phyloP scores from a whole-genome alignment of 2,329 filamentous ascomycete genomes.

The Arthrobotrys conoides region DNA sequence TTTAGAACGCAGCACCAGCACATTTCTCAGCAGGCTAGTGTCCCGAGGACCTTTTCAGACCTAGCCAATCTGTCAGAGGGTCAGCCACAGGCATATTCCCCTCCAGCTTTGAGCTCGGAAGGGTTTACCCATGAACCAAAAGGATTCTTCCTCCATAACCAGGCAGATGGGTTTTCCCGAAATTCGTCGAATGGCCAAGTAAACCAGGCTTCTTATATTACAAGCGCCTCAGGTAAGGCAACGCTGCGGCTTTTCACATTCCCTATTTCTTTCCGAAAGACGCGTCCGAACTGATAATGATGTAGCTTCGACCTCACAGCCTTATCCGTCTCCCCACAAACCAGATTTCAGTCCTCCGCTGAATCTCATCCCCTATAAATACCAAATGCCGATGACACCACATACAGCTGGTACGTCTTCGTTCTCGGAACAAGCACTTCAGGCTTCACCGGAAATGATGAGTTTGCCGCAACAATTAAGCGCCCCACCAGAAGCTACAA shows the following conservation, averaged over 20 bases:
- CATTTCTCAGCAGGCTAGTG: conserved; percentile 62
- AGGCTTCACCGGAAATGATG: conserved; percentile 61
- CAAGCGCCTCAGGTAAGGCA: conserved; percentile 62
- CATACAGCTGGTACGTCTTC: conserved; percentile 63
- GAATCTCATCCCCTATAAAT: conserved; percentile 64
- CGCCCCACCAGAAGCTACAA: conserved; percentile 63
- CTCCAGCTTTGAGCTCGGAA: conserved; percentile 62
- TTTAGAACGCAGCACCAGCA: conserved; percentile 60
- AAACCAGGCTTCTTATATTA: conserved; percentile 62
- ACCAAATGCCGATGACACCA: conserved; percentile 64
- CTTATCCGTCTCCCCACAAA: conserved; percentile 63
- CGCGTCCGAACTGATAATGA: conserved; percentile 53
- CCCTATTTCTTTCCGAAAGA: conserved; percentile 7
- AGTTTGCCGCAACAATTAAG: conserved; percentile 62
- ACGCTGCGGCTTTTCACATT: neutral
- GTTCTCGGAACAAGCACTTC: conserved; percentile 62
- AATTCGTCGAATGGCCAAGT: conserved; percentile 63
- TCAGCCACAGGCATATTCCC: conserved; percentile 63
- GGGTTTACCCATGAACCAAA: conserved; percentile 63
- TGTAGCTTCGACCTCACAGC: conserved; percentile 60
- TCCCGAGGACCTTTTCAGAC: conserved; percentile 62
- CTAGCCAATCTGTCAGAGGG: conserved; percentile 62
- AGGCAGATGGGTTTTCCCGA: conserved; percentile 63
- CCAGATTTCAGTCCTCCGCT: conserved; percentile 63
- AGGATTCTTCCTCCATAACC: conserved; percentile 63